Conservation (phyloP, 768 basidiomycete species). For the Lactarius deliciosus region DNA sequence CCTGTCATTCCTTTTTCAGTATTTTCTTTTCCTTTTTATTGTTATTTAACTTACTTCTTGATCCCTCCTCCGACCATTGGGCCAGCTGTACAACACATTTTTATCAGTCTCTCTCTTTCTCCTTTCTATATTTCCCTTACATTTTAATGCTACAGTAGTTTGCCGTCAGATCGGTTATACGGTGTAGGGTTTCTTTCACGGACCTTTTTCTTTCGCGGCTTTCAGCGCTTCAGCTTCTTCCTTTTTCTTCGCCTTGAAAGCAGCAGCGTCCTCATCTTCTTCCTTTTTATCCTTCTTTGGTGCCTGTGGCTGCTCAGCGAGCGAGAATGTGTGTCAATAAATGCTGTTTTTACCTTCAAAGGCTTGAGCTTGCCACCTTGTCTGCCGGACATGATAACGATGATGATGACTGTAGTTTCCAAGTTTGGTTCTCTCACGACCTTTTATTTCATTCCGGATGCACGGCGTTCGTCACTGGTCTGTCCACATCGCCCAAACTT, state of each 20-base stretch:
- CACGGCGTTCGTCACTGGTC: conserved; percentile 1
- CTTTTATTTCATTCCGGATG: neutral
- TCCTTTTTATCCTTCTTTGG: conserved; percentile 82
- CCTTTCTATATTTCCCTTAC: conserved; percentile 38
- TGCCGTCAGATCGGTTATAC: conserved; percentile 14
- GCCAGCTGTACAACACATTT: conserved; percentile 48
- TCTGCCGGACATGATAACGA: conserved; percentile 53
- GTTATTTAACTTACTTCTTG: conserved; percentile 66
- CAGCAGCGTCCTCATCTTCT: conserved; percentile 64
- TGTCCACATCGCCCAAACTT: conserved; percentile 8
- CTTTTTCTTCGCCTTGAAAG: conserved; percentile 77
- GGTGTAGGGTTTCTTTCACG: conserved; percentile 27
- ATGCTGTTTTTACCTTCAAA: conserved; percentile 58
- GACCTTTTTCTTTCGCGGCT: conserved; percentile 71
- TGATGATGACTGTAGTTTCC: conserved; percentile 10
- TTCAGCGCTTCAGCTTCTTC: conserved; percentile 71
- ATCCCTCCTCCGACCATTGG: conserved; percentile 66
- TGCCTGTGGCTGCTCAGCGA: conserved; percentile 46
- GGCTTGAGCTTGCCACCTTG: conserved; percentile 89
- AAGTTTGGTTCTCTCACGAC: neutral
- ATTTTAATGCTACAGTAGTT: conserved; percentile 49
- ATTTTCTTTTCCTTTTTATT: neutral
- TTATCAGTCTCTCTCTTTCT: conserved; percentile 22
- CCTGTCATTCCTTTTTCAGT: conserved; percentile 37
- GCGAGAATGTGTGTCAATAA: neutral